phyloP scores from a whole-genome alignment of 352 stramenopile species.

The Plasmopara viticola region DNA sequence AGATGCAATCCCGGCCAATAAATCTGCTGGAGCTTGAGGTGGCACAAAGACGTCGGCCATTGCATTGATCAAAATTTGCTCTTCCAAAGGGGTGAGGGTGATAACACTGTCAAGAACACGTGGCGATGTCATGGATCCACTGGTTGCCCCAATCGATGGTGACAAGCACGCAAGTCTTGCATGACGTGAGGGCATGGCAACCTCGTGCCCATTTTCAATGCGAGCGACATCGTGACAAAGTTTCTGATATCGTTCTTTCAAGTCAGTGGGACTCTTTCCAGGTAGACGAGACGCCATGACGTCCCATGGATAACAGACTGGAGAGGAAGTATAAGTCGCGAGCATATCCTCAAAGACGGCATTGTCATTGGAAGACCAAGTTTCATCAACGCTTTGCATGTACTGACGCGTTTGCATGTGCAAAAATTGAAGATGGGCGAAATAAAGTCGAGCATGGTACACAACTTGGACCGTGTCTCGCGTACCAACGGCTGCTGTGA shows the following conservation, averaged over 20 bases:
- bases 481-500: constrained; percentile 47
- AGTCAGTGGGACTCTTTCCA: constrained; percentile 42
- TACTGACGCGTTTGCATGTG: constrained; percentile 32
- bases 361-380: constrained; percentile 63
- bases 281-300: constrained; percentile 45
- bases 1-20: constrained; percentile 48
- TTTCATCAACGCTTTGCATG: constrained; percentile 49
- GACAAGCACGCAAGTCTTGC: not conserved
- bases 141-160: not conserved
- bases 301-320: constrained; percentile 54
- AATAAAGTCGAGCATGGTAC: constrained; percentile 45
- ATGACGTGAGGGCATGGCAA: constrained; percentile 37
- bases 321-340: constrained; percentile 27
- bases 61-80: constrained; percentile 38
- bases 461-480: constrained; percentile 38
- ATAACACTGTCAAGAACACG: constrained; percentile 42
- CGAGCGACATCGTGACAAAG: constrained; percentile 69
- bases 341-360: constrained; percentile 59
- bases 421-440: constrained; percentile 42
- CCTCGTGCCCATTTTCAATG: constrained; percentile 59
- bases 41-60: constrained; percentile 53
- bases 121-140: constrained; percentile 8
- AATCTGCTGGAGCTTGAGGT: constrained; percentile 28
- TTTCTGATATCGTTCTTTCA: constrained; percentile 67
- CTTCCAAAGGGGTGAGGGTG: constrained; percentile 47